These are phyloP conservation scores for Colletotrichum tamarilloi DNA, from an alignment of 2,329 filamentous ascomycete genomes.

Conservation along the genomic window DNA sequence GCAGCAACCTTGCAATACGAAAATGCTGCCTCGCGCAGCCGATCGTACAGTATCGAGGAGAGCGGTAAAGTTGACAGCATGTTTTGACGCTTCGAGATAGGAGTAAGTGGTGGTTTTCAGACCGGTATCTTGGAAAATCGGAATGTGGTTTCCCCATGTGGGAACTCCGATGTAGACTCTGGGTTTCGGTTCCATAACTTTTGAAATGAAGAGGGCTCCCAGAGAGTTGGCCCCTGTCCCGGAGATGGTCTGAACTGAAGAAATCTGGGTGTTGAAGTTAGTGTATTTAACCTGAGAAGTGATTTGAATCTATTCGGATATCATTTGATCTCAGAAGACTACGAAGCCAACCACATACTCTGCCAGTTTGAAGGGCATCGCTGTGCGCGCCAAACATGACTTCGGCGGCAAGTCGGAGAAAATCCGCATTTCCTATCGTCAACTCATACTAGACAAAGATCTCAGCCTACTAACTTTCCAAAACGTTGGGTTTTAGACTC, in stretches of 20 bases:
- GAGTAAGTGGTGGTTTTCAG: slow-evolving; percentile 43
- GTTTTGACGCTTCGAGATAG: slow-evolving; percentile 43
- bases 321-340: too few relatives aligned
- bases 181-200: slow-evolving; percentile 38
- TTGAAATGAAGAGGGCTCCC: slow-evolving; percentile 45
- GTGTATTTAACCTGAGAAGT: too few relatives aligned
- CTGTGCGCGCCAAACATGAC: slow-evolving; percentile 45
- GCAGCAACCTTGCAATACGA: slow-evolving; percentile 49
- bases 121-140: slow-evolving; percentile 44
- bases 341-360: neutral
- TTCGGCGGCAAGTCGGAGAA: slow-evolving; percentile 42
- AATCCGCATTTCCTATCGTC: slow-evolving; percentile 46
- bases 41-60: slow-evolving; percentile 38
- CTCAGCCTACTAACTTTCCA: neutral
- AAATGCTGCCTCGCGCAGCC: slow-evolving; percentile 45
- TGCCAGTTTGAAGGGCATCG: neutral
- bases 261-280: slow-evolving; percentile 37
- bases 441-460: slow-evolving; percentile 43
- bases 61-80: slow-evolving; percentile 42
- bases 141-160: slow-evolving; percentile 48
- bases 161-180: slow-evolving; percentile 46
- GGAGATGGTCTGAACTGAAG: slow-evolving; percentile 51
- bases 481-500: neutral
- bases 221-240: slow-evolving; percentile 51
- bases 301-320: neutral